Conservation (phyloP, 192 early-diverging fungal species). For the Backusella tuberculispora region DNA sequence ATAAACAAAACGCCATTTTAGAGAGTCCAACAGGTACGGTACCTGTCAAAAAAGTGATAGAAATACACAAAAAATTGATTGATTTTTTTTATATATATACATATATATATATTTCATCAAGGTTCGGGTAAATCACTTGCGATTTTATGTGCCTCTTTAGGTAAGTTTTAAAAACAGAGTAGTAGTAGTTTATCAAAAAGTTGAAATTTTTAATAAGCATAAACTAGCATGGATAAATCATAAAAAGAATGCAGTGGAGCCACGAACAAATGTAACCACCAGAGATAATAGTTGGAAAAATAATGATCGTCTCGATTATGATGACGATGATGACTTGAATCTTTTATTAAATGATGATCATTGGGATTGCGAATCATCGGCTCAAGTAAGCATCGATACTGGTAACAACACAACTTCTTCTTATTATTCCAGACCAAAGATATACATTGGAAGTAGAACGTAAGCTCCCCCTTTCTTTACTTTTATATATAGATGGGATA, state of each 20-base stretch:
- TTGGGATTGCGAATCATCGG: too few relatives aligned
- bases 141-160: conserved; percentile 68
- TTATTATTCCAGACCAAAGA: neutral
- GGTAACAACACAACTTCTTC: neutral
- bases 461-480: neutral
- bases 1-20: conserved; percentile 62
- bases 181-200: conserved; percentile 36
- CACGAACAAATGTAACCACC: neutral
- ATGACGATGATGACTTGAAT: neutral
- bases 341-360: too few relatives aligned
- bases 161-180: too few relatives aligned
- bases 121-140: conserved; percentile 84
- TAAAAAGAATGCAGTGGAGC: neutral
- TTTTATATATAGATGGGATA: neutral
- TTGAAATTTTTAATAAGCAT: neutral
- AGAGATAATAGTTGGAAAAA: neutral
- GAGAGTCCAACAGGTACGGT: conserved; percentile 62
- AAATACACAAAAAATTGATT: too few relatives aligned
- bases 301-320: neutral
- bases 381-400: neutral
- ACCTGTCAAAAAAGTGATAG: neutral
- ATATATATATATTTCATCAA: neutral
- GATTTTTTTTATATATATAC: too few relatives aligned
- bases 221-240: conserved; percentile 27
- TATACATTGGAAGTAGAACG: conserved; percentile 50